Percentiles rank a stretch among this genome's conserved stretches.
These are phyloP conservation scores for Xylaria longipes DNA, from an alignment of 495 filamentous ascomycete genomes.

Conservation along the genomic window DNA sequence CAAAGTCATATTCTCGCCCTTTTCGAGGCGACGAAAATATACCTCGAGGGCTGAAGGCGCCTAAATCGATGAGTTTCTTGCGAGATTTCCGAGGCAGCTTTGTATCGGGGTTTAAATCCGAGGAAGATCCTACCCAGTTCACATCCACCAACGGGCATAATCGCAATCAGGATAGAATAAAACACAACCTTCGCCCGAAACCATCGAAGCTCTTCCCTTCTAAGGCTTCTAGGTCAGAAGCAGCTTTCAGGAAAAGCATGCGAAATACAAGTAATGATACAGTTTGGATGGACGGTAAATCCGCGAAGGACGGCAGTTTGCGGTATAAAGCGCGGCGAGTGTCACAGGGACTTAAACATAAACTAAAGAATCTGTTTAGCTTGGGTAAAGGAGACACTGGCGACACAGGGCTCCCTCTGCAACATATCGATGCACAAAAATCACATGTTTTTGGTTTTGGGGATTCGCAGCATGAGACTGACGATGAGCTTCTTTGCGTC, in stretches of 20 bases:
- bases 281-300: constrained; percentile 32
- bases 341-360: constrained; percentile 66
- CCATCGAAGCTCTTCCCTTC: constrained; percentile 57
- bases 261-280: constrained; percentile 32
- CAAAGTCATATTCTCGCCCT: neutral
- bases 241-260: constrained; percentile 46
- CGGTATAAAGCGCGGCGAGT: constrained; percentile 63
- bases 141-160: constrained; percentile 1
- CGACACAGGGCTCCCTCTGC: constrained; percentile 49
- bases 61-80: constrained; percentile 70
- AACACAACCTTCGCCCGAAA: constrained; percentile 41
- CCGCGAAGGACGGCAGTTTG: constrained; percentile 45
- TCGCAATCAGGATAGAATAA: constrained; percentile 12
- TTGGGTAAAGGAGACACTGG: constrained; percentile 51
- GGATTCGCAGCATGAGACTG: constrained; percentile 26
- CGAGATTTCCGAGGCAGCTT: constrained; percentile 44
- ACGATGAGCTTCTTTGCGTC: constrained; percentile 33
- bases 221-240: constrained; percentile 55
- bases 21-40: constrained; percentile 6
- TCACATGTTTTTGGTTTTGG: constrained; percentile 50
- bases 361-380: constrained; percentile 65
- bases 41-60: constrained; percentile 40
- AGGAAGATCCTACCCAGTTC: constrained; percentile 24
- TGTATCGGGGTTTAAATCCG: constrained; percentile 28
- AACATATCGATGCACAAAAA: constrained; percentile 58